Evolutionary conservation across 306 rosid genomes (phyloP).

Genomic region (Medicago lupulina): DNA sequence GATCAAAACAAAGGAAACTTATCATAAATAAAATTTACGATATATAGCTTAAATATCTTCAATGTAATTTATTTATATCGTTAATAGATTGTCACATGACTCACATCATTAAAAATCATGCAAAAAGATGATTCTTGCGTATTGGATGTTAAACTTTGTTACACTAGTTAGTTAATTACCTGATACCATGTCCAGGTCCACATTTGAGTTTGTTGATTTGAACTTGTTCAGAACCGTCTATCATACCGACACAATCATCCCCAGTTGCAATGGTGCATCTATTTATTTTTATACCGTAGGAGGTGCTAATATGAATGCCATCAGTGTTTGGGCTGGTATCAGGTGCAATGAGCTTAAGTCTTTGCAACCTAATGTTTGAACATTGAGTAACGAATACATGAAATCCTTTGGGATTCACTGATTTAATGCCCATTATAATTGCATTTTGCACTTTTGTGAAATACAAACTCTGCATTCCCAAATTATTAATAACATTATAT

Average conservation of each 20-base stretch:
- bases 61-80: no score
- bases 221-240: conserved; percentile 33
- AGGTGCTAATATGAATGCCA: conserved; percentile 55
- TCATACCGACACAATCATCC: conserved; percentile 55
- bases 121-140: background rate
- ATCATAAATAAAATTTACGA: no score
- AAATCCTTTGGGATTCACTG: conserved; percentile 53
- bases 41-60: background rate
- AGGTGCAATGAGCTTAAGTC: conserved; percentile 45
- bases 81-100: no score
- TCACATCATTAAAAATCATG: no score
- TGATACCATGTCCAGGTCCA: conserved; percentile 59
- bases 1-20: background rate
- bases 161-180: conserved; percentile 30
- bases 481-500: background rate
- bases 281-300: conserved; percentile 18
- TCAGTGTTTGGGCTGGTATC: conserved; percentile 54
- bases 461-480: conserved; percentile 42
- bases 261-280: conserved; percentile 45
- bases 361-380: conserved; percentile 42
- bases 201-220: conserved; percentile 44
- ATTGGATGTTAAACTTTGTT: background rate
- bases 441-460: conserved; percentile 12
- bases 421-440: conserved; percentile 26
- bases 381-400: conserved; percentile 44